Percentiles rank a stretch among this genome's conserved stretches.
Evolutionary conservation across 2,329 filamentous ascomycete genomes (phyloP).

Genomic region (Colletotrichum magnum): DNA sequence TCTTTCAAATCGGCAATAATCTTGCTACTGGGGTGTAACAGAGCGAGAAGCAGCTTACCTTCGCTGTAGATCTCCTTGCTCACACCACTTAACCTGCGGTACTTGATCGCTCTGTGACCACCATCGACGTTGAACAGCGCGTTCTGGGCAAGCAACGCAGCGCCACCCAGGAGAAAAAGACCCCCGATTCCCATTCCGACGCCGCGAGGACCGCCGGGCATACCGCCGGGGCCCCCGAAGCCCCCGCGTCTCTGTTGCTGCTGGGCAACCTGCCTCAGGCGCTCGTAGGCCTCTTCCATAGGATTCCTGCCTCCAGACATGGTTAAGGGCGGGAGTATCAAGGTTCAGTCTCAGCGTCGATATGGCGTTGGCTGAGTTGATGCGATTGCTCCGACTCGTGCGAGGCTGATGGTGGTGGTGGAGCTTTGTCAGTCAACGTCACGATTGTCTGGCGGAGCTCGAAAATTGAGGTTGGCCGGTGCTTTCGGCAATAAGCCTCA

Average conservation of each 20-base stretch:
- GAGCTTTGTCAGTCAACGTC: conserved; percentile 39
- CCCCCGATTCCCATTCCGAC: conserved; percentile 58
- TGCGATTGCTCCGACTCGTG: conserved; percentile 16
- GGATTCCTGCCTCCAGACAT: conserved; percentile 49
- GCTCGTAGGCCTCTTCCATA: conserved; percentile 66
- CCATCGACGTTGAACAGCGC: conserved; percentile 89
- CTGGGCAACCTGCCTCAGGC: conserved; percentile 64
- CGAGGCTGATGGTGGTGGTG: conserved; percentile 34
- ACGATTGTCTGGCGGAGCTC: conserved; percentile 37
- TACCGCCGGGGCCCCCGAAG: conserved; percentile 53
- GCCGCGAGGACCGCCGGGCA: conserved; percentile 55
- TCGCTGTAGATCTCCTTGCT: conserved; percentile 96
- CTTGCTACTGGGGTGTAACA: conserved; percentile 9
- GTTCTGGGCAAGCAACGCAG: conserved; percentile 68
- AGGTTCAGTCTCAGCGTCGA: background rate
- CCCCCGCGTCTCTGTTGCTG: conserved; percentile 56
- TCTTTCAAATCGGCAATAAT: conserved; percentile 2
- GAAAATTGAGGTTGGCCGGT: conserved; percentile 38
- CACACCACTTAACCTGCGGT: conserved; percentile 91
- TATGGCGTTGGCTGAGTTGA: conserved; percentile 1
- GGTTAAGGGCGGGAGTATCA: background rate
- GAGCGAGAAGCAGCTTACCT: conserved; percentile 68
- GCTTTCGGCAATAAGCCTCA: conserved; percentile 25
- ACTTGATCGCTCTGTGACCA: conserved; percentile 99
- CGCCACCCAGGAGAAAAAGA: conserved; percentile 62